Evolutionary conservation across 2,329 filamentous ascomycete species (phyloP), one percentile per base, ranked within the genome.

Genomic region (Fusarium sterilihyphosum): DNA sequence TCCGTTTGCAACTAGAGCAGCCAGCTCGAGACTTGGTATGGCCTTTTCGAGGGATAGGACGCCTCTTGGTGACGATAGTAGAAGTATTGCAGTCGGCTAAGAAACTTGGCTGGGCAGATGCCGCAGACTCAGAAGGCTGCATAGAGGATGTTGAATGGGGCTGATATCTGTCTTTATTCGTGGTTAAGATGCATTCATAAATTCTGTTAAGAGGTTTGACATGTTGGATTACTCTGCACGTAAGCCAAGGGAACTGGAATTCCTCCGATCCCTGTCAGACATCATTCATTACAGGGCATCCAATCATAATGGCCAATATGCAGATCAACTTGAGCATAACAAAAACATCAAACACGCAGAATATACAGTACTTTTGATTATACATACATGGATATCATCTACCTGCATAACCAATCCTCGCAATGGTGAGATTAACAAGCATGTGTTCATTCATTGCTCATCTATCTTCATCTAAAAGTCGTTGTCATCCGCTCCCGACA

Each of bases 401-500:
- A 65, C 57, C 49, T 70, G 60, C 68, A 74, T 74, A 63, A 50
- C 72, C 64, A 31, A 61, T 73, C 70, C 71, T 78, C 62, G 61
- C 56, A 77, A 31, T 74, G 72, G 59, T 76, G 44, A 76, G 76
- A 73, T 53, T 52, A 68, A 70, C 54, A 75, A 74, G 72, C 73
- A 66, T 70, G 53, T 57, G 43, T 74, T 74, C 66, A 70, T 75
- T 75, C 73, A 60, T 75, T 58, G 57, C 73, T 73, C 66, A 73
- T 75, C 66, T 71, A 68, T 63, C 47, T 68, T 47, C 62, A 35
- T 82, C 83, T 93, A 98, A 84, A 92, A 98, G 78, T 98, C 95
- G 76, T 96, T 91, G 73, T 97, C 94, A 77, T 95, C 95, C 74
- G 90, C 91, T 65, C 95, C 95, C 67, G 94, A 91, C 79, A 98